Evolutionary conservation across 192 early-diverging fungal genomes (phyloP).

Genomic region (Geosiphon pyriformis): DNA sequence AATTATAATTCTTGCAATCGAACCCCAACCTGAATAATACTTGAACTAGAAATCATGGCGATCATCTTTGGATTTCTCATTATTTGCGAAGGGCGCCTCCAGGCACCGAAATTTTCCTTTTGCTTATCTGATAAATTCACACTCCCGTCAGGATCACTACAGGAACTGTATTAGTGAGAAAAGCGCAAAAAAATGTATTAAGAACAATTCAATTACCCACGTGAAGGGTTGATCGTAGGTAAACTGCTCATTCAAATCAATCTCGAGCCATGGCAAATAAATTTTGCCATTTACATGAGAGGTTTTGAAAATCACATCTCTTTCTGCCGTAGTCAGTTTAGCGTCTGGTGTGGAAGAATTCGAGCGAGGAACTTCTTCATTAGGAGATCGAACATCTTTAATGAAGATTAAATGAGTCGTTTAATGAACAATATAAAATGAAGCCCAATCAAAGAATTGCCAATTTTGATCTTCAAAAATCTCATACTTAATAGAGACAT

Average conservation of each 20-base stretch:
- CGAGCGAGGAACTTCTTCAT: background rate
- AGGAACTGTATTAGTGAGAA: slow-evolving; percentile 28
- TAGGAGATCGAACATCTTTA: background rate
- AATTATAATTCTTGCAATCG: too few species aligned
- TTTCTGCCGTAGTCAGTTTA: slow-evolving; percentile 43
- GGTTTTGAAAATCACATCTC: slow-evolving; percentile 57
- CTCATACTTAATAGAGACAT: slow-evolving; percentile 25
- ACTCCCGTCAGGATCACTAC: slow-evolving; percentile 73
- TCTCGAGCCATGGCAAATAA: slow-evolving; percentile 70
- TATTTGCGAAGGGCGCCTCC: slow-evolving; percentile 77
- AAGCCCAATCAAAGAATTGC: background rate
- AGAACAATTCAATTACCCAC: slow-evolving; percentile 29
- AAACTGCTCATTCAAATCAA: slow-evolving; percentile 61
- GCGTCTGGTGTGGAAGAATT: background rate
- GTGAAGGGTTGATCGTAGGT: slow-evolving; percentile 44
- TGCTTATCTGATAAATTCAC: slow-evolving; percentile 71
- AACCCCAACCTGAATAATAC: slow-evolving; percentile 61
- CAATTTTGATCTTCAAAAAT: background rate
- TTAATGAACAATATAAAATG: too few species aligned
- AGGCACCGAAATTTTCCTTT: slow-evolving; percentile 61
- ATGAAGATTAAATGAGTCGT: background rate
- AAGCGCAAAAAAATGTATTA: too few species aligned
- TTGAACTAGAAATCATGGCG: slow-evolving; percentile 55
- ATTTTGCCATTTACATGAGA: slow-evolving; percentile 67
- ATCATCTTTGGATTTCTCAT: slow-evolving; percentile 68